phyloP scores from a whole-genome alignment of 202 grass and related monocot genomes.

The Bolboschoenoplectus hybrid region DNA sequence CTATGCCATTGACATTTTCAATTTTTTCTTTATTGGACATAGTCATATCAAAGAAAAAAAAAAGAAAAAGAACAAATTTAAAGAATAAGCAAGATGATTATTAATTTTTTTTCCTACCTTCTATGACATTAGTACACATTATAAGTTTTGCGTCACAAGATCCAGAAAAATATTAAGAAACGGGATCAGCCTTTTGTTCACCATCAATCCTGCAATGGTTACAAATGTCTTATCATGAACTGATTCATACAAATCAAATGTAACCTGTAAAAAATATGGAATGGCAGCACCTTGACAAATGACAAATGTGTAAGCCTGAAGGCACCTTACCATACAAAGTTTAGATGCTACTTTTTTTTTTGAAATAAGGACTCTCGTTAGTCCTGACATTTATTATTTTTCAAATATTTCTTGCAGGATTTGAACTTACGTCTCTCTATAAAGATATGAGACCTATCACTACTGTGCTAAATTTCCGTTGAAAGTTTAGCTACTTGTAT shows the following conservation, averaged over 20 bases:
- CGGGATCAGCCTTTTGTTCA: neutral
- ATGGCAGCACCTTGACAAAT: neutral
- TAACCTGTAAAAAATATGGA: neutral
- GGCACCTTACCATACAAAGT: neutral
- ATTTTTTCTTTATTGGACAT: neutral
- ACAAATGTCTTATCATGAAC: neutral
- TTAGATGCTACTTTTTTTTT: neutral
- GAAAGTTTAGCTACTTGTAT: neutral
- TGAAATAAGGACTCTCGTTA: no score
- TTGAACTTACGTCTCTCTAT: no score
- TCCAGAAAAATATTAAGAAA: conserved; percentile 3
- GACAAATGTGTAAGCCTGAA: neutral
- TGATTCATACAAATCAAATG: neutral
- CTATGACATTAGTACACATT: neutral
- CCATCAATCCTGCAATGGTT: neutral
- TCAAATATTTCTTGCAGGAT: no score
- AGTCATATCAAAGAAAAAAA: neutral
- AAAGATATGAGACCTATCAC: no score
- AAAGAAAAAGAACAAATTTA: neutral
- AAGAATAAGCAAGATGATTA: conserved; percentile 25
- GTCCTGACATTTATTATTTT: no score
- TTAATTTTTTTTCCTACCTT: neutral
- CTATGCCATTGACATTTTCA: neutral
- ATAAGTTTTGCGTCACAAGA: neutral
- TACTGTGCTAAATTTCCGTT: no score